Percentiles rank a stretch among this genome's conserved stretches.
These are phyloP conservation scores for Theobroma grandiflorum DNA, from an alignment of 441 rosid species.

Conservation along the genomic window DNA sequence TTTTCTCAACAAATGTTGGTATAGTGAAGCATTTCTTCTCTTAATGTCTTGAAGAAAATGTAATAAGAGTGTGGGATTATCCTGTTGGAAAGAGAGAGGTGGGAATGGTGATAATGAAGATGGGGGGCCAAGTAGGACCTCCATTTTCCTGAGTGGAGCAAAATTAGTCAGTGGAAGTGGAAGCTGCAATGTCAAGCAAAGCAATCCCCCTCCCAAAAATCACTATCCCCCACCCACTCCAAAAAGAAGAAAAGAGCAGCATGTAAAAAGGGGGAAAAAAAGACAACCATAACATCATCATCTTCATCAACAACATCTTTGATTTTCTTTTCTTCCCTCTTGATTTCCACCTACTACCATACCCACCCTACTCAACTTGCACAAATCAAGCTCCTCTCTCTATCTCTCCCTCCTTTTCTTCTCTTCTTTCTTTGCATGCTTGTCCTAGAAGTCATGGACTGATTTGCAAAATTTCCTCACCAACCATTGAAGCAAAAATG, in stretches of 20 bases:
- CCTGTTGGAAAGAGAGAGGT: constrained; percentile 3
- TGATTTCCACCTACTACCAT: constrained; percentile 51
- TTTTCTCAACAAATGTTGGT: too few relatives aligned
- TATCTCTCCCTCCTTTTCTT: constrained; percentile 25
- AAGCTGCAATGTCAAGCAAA: constrained; percentile 67
- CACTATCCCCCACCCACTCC: constrained; percentile 59
- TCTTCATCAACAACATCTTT: constrained; percentile 19
- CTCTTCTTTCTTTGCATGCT: constrained; percentile 28
- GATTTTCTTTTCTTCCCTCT: constrained; percentile 18
- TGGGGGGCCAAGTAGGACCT: constrained; percentile 60
- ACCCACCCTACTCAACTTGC: constrained; percentile 47
- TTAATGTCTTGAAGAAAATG: neutral
- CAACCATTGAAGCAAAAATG: constrained; percentile 17
- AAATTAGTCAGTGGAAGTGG: constrained; percentile 44
- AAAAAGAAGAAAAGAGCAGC: constrained; percentile 20
- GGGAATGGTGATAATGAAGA: constrained; percentile 31
- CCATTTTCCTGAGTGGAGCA: constrained; percentile 46
- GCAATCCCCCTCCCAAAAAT: constrained; percentile 40
- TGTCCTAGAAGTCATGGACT: constrained; percentile 54
- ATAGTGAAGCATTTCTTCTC: too few relatives aligned
- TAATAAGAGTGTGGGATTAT: neutral
- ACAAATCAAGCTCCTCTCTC: constrained; percentile 40
- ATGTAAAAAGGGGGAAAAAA: constrained; percentile 1
- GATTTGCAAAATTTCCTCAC: constrained; percentile 30
- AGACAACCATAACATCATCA: constrained; percentile 29